Evolutionary conservation across 176 grass and related monocot genomes (phyloP).

Genomic region (Carex kokanica): DNA sequence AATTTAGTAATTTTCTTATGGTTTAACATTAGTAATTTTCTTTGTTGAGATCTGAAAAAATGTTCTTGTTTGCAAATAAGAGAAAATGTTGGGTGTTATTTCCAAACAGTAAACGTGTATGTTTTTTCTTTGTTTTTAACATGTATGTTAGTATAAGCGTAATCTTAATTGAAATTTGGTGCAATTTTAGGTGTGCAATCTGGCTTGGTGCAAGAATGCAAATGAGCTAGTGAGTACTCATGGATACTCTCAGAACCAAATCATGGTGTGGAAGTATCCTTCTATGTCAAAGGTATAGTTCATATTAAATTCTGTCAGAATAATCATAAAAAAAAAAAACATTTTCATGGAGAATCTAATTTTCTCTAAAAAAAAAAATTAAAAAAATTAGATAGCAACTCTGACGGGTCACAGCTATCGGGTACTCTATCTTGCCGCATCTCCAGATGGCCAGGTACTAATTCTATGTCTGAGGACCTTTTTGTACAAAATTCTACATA

Average conservation of each 20-base stretch:
- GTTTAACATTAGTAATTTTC: no score
- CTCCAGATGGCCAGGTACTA: conserved; percentile 93
- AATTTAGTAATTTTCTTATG: no score
- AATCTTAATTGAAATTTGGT: conserved; percentile 6
- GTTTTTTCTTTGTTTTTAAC: neutral
- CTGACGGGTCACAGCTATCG: conserved; percentile 84
- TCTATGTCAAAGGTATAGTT: conserved; percentile 72
- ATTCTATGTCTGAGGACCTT: neutral
- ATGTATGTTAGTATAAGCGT: neutral
- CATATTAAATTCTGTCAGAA: neutral
- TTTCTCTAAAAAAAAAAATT: neutral
- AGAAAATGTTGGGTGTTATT: neutral
- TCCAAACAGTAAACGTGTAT: neutral
- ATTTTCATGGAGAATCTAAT: neutral
- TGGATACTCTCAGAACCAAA: conserved; percentile 97
- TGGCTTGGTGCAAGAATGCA: conserved; percentile 94
- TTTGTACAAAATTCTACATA: neutral
- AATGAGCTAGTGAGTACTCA: conserved; percentile 97
- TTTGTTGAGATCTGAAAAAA: neutral
- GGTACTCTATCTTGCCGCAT: conserved; percentile 86
- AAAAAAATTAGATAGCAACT: conserved; percentile 67
- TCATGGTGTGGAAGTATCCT: conserved; percentile 99
- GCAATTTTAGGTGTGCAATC: conserved; percentile 70
- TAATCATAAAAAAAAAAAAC: neutral
- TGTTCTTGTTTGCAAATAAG: neutral